These are phyloP conservation scores for Erodium chrysanthum DNA, from an alignment of 441 rosid species.

Conservation along the genomic window DNA sequence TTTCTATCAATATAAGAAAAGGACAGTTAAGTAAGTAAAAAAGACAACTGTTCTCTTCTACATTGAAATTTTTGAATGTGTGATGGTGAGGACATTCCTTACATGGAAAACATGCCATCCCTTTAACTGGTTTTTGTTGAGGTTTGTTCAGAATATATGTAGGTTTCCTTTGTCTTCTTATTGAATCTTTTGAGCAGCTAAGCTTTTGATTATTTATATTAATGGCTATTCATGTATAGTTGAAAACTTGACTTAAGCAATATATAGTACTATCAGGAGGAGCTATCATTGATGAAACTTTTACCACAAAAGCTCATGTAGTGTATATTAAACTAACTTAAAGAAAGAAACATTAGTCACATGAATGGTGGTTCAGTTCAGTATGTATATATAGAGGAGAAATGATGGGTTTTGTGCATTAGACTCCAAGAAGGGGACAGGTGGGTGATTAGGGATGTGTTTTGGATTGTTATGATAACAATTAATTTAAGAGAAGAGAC, in stretches of 20 bases:
- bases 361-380: neutral
- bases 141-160: conserved; percentile 21
- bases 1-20: neutral
- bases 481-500: neutral
- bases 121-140: conserved; percentile 25
- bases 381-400: neutral
- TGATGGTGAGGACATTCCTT: conserved; percentile 24
- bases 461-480: neutral
- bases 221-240: neutral
- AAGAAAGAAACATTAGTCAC: neutral
- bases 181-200: neutral
- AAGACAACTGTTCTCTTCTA: neutral
- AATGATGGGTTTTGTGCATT: neutral
- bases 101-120: conserved; percentile 22
- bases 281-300: neutral
- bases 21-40: neutral
- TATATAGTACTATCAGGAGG: neutral
- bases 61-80: neutral
- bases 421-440: conserved; percentile 19
- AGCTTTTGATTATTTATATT: neutral
- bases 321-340: neutral
- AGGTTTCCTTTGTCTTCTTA: neutral
- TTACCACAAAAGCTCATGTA: neutral
- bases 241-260: neutral
- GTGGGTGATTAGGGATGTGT: neutral